Conservation (phyloP, 2,329 filamentous ascomycete species). For the Calycina marina region DNA sequence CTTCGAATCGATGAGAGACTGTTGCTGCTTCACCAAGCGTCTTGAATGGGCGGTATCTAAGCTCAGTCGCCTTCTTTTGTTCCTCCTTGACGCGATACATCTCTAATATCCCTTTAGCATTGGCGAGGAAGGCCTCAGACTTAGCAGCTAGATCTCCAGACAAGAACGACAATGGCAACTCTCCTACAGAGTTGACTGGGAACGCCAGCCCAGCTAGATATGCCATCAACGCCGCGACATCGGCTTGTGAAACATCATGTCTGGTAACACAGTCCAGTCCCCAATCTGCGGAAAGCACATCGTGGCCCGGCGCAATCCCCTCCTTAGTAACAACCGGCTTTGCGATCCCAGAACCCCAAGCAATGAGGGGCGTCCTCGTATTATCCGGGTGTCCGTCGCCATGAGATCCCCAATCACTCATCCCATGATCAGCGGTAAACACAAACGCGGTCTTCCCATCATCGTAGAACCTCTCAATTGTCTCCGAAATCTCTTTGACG, state of each 20-base stretch:
- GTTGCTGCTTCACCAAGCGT: slow-evolving; percentile 55
- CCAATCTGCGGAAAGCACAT: slow-evolving; percentile 88
- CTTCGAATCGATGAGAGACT: slow-evolving; percentile 49
- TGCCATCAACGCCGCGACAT: slow-evolving; percentile 90
- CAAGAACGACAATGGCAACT: slow-evolving; percentile 74
- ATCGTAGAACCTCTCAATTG: slow-evolving; percentile 75
- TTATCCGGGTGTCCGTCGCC: slow-evolving; percentile 97
- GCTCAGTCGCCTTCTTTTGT: slow-evolving; percentile 58
- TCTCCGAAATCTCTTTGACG: slow-evolving; percentile 64
- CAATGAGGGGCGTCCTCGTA: slow-evolving; percentile 81
- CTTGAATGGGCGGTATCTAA: slow-evolving; percentile 65
- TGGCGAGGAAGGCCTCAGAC: slow-evolving; percentile 69
- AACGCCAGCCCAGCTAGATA: slow-evolving; percentile 80
- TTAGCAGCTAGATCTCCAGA: slow-evolving; percentile 60
- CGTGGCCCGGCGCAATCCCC: slow-evolving; percentile 60
- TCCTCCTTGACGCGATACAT: slow-evolving; percentile 94
- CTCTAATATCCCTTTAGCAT: slow-evolving; percentile 76
- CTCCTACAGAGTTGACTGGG: slow-evolving; percentile 90
- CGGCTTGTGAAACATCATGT: slow-evolving; percentile 86
- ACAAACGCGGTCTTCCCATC: slow-evolving; percentile 83
- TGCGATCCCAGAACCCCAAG: slow-evolving; percentile 85
- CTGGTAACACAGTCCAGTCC: slow-evolving; percentile 63
- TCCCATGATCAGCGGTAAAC: slow-evolving; percentile 95
- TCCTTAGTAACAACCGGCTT: slow-evolving; percentile 46
- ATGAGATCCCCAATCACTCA: slow-evolving; percentile 99